Evolutionary conservation across 306 rosid species (phyloP).

Genomic region (Prunus davidiana): DNA sequence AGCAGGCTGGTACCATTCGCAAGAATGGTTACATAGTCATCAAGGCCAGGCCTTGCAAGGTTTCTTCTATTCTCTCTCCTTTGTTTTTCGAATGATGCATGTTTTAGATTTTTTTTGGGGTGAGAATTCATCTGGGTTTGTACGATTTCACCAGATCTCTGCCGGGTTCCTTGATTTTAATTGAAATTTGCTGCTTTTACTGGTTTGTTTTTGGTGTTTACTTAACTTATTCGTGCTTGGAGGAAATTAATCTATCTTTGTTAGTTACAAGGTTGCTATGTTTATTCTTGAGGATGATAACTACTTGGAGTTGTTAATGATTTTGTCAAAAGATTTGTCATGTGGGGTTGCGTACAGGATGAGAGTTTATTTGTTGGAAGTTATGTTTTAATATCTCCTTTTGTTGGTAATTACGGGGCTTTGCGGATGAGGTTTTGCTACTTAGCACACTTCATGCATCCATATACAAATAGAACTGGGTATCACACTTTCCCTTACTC

Average conservation of each 20-base stretch:
- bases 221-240: neutral
- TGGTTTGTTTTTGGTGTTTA: neutral
- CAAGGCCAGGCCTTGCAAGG: conserved; percentile 75
- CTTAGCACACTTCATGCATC: neutral
- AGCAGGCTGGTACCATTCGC: conserved; percentile 71
- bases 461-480: neutral
- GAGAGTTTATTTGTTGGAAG: neutral
- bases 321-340: neutral
- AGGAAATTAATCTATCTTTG: no score
- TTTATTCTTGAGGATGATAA: neutral
- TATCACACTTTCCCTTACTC: neutral
- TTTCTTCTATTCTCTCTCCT: neutral
- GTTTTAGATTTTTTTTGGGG: neutral
- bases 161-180: neutral
- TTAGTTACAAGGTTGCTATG: neutral
- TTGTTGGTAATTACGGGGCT: neutral
- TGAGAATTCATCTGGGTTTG: conserved; percentile 2
- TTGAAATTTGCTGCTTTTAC: neutral
- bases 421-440: neutral
- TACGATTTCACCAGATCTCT: neutral
- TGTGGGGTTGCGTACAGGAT: neutral
- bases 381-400: neutral
- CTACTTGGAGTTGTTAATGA: neutral
- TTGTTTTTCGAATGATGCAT: neutral
- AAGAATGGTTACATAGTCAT: conserved; percentile 69